Conservation (phyloP, 2,329 filamentous ascomycete species). For the Ambrosiella cleistominuta region DNA sequence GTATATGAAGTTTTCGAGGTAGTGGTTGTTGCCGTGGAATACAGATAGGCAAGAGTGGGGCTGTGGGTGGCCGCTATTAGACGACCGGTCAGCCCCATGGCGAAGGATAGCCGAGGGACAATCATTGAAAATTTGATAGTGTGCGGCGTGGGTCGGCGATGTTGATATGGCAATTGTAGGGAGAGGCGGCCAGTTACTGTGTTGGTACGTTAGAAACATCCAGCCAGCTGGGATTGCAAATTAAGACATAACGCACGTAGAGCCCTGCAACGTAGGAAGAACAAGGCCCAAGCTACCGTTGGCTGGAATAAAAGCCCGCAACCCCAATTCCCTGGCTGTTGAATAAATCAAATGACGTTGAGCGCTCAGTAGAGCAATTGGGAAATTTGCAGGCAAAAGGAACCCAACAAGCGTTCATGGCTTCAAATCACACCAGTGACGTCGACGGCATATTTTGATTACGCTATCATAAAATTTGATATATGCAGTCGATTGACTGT, state of each 20-base stretch:
- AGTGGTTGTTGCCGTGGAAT: not conserved
- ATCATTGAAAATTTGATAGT: constrained; percentile 6
- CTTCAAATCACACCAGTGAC: not conserved
- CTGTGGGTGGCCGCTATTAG: constrained; percentile 6
- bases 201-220: constrained; percentile 3
- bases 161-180: not conserved
- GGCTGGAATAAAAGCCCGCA: not conserved
- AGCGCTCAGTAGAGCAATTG: not conserved
- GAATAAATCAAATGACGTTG: not conserved
- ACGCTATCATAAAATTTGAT: constrained; percentile 10
- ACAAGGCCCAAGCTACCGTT: constrained; percentile 7
- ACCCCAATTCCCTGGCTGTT: not conserved
- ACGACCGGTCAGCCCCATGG: constrained; percentile 9
- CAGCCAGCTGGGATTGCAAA: constrained; percentile 5
- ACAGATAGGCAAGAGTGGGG: constrained; percentile 9
- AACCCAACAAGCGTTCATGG: not conserved
- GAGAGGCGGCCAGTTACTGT: constrained; percentile 2
- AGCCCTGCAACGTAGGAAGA: constrained; percentile 1
- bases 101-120: constrained; percentile 11
- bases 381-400: not conserved
- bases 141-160: not conserved
- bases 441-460: not conserved
- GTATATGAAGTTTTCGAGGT: not conserved
- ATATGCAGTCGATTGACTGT: constrained; percentile 1
- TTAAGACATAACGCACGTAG: constrained; percentile 8